Evolutionary conservation across 257 asterid genomes (phyloP), one percentile per base, ranked within the genome.

Genomic region (Marsdenia floribunda): DNA sequence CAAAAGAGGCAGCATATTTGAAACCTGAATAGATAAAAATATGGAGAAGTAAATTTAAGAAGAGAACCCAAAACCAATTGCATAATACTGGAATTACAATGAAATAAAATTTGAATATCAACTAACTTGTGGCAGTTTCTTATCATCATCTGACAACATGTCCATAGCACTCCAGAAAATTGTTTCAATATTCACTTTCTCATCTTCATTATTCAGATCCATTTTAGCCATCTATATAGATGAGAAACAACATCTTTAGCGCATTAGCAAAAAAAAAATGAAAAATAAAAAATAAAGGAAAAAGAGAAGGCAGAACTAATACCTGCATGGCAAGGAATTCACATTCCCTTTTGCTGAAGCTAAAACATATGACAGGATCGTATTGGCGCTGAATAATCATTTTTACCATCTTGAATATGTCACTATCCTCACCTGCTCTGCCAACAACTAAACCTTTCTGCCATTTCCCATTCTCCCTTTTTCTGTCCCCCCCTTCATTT

Each of bases 121-220:
- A 53, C 82, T 83, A 60, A 91, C 99, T 93, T 95, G 98, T 6
- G 99, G 99, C 79, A 95, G 77, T 82, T 90, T 92, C 78, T 90
- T 95, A 79, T 95, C 99, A 85, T 95, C 99, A 76, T 92, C 99
- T 13, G 99, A 95, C 79, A 95, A 86, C 91, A 92, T 92, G 86
- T 95, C 98, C 99, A 95, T 95, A 71, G 99, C 99, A 86, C 97
- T 92, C 99, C 99, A 92, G 87, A 95, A 95, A 58, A 95, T 95
- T 55, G 88, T 95, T 81, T 95, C 99, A 15, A 81, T 79, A 80
- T 85, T 92, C 77, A 81, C 90, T 84, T 95, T 95, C 88, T 95
- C 99, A 80, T 92, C 91, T 21, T 95, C 99, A 75, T 79, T 78
- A 65, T 86, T 92, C 71, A 95, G 82, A 89, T 95, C 99, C 98